Conservation (phyloP, 306 rosid species). For the Amphicarpaea edgeworthii region DNA sequence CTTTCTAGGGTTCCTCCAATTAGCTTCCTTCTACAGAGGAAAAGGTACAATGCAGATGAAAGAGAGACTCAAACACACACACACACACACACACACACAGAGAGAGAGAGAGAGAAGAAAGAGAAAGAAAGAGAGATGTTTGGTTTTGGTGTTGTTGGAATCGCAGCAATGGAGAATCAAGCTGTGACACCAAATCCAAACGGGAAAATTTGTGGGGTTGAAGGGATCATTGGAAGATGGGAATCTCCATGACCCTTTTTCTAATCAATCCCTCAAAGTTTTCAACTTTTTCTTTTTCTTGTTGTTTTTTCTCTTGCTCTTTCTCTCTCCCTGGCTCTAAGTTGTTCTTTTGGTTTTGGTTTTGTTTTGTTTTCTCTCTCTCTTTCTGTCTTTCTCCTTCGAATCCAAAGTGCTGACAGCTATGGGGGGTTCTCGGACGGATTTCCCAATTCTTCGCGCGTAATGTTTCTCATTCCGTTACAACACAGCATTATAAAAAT, state of each 20-base stretch:
- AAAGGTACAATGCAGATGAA: slow-evolving; percentile 39
- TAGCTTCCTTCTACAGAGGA: slow-evolving; percentile 27
- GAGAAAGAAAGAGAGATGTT: slow-evolving; percentile 11
- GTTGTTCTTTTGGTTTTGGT: background rate
- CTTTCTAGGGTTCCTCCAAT: slow-evolving; percentile 40
- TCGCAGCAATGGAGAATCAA: slow-evolving; percentile 51
- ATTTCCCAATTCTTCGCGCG: slow-evolving; percentile 63
- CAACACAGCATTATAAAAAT: background rate
- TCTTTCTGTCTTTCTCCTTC: slow-evolving; percentile 2
- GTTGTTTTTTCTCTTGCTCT: background rate
- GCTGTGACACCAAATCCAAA: slow-evolving; percentile 54
- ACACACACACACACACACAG: too few species aligned
- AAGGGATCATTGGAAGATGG: slow-evolving; percentile 65
- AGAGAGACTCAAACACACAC: too few species aligned
- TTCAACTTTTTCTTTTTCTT: background rate
- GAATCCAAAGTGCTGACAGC: slow-evolving; percentile 62
- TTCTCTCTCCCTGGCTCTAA: slow-evolving; percentile 31
- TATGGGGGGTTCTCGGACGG: slow-evolving; percentile 54
- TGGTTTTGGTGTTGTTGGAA: slow-evolving; percentile 23
- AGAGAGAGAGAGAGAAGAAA: slow-evolving; percentile 21
- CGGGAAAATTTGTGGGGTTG: slow-evolving; percentile 40
- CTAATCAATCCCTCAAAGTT: slow-evolving; percentile 31
- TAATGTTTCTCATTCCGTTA: slow-evolving; percentile 36
- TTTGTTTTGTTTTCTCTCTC: slow-evolving; percentile 3
- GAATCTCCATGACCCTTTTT: slow-evolving; percentile 47